Evolutionary conservation across 306 rosid species (phyloP).

Genomic region (Cucumis melo): DNA sequence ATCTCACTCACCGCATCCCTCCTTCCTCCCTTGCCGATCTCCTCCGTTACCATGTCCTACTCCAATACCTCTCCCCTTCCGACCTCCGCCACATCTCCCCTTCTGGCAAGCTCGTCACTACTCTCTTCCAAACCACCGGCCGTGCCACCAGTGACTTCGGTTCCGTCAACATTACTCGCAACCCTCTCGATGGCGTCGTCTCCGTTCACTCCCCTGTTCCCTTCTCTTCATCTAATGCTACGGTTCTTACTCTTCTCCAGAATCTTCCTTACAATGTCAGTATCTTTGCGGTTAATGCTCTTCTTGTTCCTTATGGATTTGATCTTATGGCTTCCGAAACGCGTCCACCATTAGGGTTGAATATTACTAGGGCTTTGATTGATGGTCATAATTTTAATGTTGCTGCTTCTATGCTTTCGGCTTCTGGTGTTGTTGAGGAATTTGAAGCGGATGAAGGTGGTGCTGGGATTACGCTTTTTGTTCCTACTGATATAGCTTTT

Average conservation of each 20-base stretch:
- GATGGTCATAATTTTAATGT: slow-evolving; percentile 88
- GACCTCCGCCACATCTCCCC: slow-evolving; percentile 58
- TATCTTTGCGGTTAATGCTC: slow-evolving; percentile 56
- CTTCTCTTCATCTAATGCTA: slow-evolving; percentile 54
- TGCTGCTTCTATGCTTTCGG: slow-evolving; percentile 72
- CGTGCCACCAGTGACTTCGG: slow-evolving; percentile 79
- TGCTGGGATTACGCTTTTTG: slow-evolving; percentile 81
- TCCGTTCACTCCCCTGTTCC: slow-evolving; percentile 55
- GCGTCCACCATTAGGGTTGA: slow-evolving; percentile 53
- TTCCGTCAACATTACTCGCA: slow-evolving; percentile 65
- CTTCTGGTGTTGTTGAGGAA: slow-evolving; percentile 82
- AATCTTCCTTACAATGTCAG: slow-evolving; percentile 82
- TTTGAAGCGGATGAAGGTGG: slow-evolving; percentile 93
- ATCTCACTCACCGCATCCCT: slow-evolving; percentile 47
- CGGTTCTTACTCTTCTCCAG: slow-evolving; percentile 39
- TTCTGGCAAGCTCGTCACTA: slow-evolving; percentile 71
- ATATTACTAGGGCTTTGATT: slow-evolving; percentile 57
- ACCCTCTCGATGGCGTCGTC: slow-evolving; percentile 29
- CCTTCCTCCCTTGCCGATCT: slow-evolving; percentile 52
- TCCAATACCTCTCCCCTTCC: slow-evolving; percentile 54
- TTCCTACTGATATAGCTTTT: slow-evolving; percentile 68
- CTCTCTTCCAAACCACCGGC: slow-evolving; percentile 90
- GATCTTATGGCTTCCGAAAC: slow-evolving; percentile 92
- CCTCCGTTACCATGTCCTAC: slow-evolving; percentile 94
- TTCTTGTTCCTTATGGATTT: slow-evolving; percentile 57